Conservation (phyloP, 1,284 basidiomycete genomes). For the Volvariella volvacea region DNA sequence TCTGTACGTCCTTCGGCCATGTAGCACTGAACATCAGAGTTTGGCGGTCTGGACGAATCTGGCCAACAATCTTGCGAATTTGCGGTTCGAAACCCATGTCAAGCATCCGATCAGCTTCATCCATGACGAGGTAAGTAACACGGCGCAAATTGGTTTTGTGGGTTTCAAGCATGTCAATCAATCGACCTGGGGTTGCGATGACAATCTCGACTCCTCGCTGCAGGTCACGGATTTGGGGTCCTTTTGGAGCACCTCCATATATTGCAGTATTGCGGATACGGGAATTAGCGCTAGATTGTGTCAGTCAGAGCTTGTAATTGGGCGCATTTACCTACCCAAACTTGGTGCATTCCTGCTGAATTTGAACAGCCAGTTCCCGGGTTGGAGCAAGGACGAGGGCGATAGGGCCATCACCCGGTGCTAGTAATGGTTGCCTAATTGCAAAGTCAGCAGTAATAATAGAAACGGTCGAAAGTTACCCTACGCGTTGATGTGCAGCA, state of each 20-base stretch:
- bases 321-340: constrained; percentile 59
- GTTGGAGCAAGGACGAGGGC: constrained; percentile 96
- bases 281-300: constrained; percentile 69
- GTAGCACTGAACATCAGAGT: constrained; percentile 98
- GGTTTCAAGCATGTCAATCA: constrained; percentile 94
- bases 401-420: constrained; percentile 95
- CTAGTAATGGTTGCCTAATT: constrained; percentile 80
- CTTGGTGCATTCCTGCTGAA: constrained; percentile 97
- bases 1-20: constrained; percentile 99
- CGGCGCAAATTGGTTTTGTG: constrained; percentile 95
- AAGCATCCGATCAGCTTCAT: constrained; percentile 98
- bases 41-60: constrained; percentile 95
- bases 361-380: constrained; percentile 97
- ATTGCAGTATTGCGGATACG: constrained; percentile 97
- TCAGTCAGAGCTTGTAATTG: constrained; percentile 10
- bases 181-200: constrained; percentile 85
- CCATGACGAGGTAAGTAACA: constrained; percentile 97
- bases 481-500: constrained; percentile 98
- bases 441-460: constrained; percentile 9
- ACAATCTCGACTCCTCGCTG: constrained; percentile 96
- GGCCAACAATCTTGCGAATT: constrained; percentile 95
- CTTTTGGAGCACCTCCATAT: constrained; percentile 98
- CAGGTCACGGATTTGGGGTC: constrained; percentile 95
- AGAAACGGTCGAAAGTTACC: constrained; percentile 20
- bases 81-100: constrained; percentile 99